These are phyloP conservation scores for Peronosclerospora sorghi DNA, from an alignment of 352 stramenopile genomes.

Conservation along the genomic window DNA sequence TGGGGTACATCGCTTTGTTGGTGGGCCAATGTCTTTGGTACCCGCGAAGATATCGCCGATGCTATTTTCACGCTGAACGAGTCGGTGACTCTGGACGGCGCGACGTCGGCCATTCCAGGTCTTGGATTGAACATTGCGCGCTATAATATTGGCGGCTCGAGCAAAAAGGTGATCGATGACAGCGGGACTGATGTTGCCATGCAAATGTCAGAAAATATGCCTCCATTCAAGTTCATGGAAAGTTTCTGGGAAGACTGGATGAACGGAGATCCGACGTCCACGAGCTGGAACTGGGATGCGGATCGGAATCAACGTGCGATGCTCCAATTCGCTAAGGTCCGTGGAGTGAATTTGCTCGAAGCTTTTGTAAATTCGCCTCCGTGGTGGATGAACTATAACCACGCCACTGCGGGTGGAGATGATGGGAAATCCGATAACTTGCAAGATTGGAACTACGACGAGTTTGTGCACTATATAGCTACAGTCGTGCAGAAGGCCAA, in stretches of 20 bases:
- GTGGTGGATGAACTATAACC: constrained; percentile 58
- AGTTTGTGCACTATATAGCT: constrained; percentile 38
- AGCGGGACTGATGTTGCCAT: constrained; percentile 28
- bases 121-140: constrained; percentile 48
- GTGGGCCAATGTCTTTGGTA: constrained; percentile 51
- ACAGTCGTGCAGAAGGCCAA: constrained; percentile 31
- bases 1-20: constrained; percentile 53
- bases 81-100: constrained; percentile 19
- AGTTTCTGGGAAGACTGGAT: constrained; percentile 45
- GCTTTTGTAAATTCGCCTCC: constrained; percentile 49
- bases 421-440: constrained; percentile 35
- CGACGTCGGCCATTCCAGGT: constrained; percentile 17
- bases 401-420: constrained; percentile 31
- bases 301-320: constrained; percentile 35
- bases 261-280: constrained; percentile 24
- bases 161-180: constrained; percentile 29
- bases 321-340: constrained; percentile 25
- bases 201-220: constrained; percentile 38
- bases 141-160: constrained; percentile 49
- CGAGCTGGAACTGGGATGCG: constrained; percentile 39
- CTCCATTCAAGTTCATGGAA: constrained; percentile 42
- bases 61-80: constrained; percentile 37
- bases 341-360: constrained; percentile 32
- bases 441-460: constrained; percentile 31
- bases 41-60: constrained; percentile 43